Percentiles rank a stretch among this genome's conserved stretches.
Conservation (phyloP, 805 yeast species). For the Wickerhamomyces xylosicus region DNA sequence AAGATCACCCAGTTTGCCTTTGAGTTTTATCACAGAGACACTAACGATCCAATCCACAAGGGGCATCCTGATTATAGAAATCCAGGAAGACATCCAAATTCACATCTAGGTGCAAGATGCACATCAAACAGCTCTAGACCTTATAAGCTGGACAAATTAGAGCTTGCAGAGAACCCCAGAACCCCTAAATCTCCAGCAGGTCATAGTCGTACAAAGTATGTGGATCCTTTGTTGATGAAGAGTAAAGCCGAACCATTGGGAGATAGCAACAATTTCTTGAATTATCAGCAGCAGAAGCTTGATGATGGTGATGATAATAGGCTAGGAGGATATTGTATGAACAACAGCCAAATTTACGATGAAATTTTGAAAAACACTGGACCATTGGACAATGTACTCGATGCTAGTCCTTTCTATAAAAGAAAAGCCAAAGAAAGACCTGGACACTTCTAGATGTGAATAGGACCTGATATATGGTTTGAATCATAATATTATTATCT, state of each 20-base stretch:
- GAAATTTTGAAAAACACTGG: no score
- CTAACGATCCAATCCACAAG: not conserved
- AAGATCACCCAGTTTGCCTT: slow-evolving; percentile 36
- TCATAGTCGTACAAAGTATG: not conserved
- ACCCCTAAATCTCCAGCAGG: not conserved
- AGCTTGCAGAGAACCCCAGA: not conserved
- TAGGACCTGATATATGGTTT: no score
- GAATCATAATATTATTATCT: no score
- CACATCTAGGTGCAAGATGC: not conserved
- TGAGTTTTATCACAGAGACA: slow-evolving; percentile 24
- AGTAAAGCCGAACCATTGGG: not conserved
- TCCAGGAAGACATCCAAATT: not conserved
- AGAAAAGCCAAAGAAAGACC: no score
- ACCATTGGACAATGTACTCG: no score
- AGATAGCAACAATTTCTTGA: not conserved
- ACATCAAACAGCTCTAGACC: no score
- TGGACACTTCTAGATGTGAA: no score
- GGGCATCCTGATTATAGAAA: not conserved
- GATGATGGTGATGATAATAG: no score
- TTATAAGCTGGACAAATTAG: not conserved
- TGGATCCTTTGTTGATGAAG: not conserved
- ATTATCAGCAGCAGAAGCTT: no score
- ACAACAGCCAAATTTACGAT: no score
- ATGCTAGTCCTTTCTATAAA: no score
- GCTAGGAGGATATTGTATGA: no score